These are phyloP conservation scores for Aspergillus funiculosus DNA, from an alignment of 495 filamentous ascomycete species.

Conservation along the genomic window DNA sequence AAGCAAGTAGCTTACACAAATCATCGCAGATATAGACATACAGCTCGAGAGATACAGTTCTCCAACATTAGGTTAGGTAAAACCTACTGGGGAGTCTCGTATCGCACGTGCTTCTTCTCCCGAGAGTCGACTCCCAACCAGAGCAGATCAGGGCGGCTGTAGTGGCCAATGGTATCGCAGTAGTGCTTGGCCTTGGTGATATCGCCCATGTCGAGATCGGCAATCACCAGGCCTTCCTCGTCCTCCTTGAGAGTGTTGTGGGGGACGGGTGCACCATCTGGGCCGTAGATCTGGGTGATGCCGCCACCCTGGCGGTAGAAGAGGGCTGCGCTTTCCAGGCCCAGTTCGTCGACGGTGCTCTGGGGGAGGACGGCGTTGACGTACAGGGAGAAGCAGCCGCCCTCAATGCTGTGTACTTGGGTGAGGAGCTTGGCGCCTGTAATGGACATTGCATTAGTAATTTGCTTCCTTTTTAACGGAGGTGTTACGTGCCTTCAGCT, in stretches of 20 bases:
- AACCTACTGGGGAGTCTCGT: too few relatives aligned
- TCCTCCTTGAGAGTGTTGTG: conserved; percentile 22
- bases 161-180: conserved; percentile 45
- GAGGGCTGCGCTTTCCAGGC: conserved; percentile 27
- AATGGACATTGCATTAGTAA: conserved; percentile 29
- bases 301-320: conserved; percentile 43
- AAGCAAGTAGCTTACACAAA: too few relatives aligned
- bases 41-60: too few relatives aligned
- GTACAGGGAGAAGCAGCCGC: conserved; percentile 46
- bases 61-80: too few relatives aligned
- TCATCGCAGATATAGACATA: too few relatives aligned
- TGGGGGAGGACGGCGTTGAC: conserved; percentile 38
- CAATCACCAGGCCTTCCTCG: conserved; percentile 44
- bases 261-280: conserved; percentile 47
- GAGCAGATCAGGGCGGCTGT: conserved; percentile 50
- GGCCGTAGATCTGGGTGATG: conserved; percentile 44
- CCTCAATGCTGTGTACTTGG: conserved; percentile 50
- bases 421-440: conserved; percentile 23
- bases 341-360: conserved; percentile 38
- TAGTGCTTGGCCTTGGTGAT: conserved; percentile 33
- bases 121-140: conserved; percentile 46
- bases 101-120: too few relatives aligned
- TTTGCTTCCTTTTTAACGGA: conserved; percentile 19
- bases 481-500: too few relatives aligned
- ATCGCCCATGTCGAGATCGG: conserved; percentile 39